A percentile compares a stretch with the other conserved stretches of the same genome.
Conservation (phyloP, 345 rosid species). For the Anastatica hierochuntica region DNA sequence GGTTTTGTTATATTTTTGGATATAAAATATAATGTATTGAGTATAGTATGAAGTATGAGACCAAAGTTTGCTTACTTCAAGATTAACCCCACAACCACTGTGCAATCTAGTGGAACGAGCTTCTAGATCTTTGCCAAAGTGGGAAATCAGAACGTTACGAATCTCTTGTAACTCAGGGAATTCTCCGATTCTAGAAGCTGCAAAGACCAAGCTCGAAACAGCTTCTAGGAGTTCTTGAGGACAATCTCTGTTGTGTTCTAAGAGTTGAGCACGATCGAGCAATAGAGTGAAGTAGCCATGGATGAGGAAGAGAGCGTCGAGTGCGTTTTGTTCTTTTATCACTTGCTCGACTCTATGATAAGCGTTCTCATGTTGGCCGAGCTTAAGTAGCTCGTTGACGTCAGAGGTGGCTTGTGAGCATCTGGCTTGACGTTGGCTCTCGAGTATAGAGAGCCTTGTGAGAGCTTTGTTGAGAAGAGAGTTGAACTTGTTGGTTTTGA, state of each 20-base stretch:
- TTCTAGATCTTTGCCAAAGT: slow-evolving; percentile 69
- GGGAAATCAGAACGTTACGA: slow-evolving; percentile 49
- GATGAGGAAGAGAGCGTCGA: slow-evolving; percentile 53
- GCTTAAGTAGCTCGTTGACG: slow-evolving; percentile 67
- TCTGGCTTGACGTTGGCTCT: slow-evolving; percentile 55
- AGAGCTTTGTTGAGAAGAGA: slow-evolving; percentile 45
- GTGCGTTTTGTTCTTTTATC: slow-evolving; percentile 56
- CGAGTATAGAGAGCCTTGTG: slow-evolving; percentile 61
- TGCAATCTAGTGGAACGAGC: slow-evolving; percentile 68
- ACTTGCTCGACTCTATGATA: slow-evolving; percentile 45
- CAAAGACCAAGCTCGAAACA: slow-evolving; percentile 54
- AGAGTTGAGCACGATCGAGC: slow-evolving; percentile 50
- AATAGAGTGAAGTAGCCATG: slow-evolving; percentile 58
- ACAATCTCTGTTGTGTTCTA: slow-evolving; percentile 60
- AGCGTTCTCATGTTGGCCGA: slow-evolving; percentile 59
- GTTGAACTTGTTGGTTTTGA: slow-evolving; percentile 60
- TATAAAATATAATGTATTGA: too few relatives aligned
- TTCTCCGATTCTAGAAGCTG: slow-evolving; percentile 78
- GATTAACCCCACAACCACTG: slow-evolving; percentile 57
- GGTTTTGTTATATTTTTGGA: too few relatives aligned
- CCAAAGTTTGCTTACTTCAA: slow-evolving; percentile 32
- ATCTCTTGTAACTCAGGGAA: slow-evolving; percentile 88
- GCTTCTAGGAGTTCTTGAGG: slow-evolving; percentile 79
- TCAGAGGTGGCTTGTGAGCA: slow-evolving; percentile 55
- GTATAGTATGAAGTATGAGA: not conserved